Evolutionary conservation across 73 alveolate genomes (phyloP).

Genomic region (Symbiodinium natans): DNA sequence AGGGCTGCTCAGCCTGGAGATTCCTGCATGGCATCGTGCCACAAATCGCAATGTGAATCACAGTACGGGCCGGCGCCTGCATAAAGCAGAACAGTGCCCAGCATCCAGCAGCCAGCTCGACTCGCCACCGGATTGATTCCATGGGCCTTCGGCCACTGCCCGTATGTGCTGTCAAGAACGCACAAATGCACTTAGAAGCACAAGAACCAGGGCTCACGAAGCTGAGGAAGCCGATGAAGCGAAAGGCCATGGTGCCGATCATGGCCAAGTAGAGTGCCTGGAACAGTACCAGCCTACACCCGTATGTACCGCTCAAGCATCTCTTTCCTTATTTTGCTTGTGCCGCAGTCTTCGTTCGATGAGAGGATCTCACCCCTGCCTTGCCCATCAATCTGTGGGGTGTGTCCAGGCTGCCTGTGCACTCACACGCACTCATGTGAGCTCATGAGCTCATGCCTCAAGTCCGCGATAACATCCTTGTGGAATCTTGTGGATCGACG

Average conservation of each 20-base stretch:
- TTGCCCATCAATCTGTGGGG: constrained; percentile 81
- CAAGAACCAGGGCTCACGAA: not conserved
- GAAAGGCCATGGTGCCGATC: constrained; percentile 75
- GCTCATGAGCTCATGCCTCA: no score
- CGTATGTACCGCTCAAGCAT: no score
- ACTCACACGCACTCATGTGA: no score
- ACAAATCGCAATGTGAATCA: not conserved
- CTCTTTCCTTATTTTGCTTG: no score
- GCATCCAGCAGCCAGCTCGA: constrained; percentile 24
- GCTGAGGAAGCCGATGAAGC: constrained; percentile 37
- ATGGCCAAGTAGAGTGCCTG: constrained; percentile 62
- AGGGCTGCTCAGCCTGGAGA: constrained; percentile 21
- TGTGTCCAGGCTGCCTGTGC: constrained; percentile 67
- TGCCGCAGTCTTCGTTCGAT: no score
- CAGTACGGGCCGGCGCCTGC: constrained; percentile 18
- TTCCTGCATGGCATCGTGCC: not conserved
- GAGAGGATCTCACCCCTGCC: not conserved
- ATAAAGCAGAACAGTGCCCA: constrained; percentile 66
- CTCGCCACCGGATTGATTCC: not conserved
- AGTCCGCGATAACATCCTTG: no score
- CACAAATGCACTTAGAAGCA: not conserved
- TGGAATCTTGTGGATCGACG: no score
- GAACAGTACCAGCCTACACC: not conserved
- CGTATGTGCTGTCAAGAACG: not conserved
- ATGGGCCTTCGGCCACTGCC: not conserved